phyloP scores from a whole-genome alignment of 768 basidiomycete species.

The Boletellus ananas region DNA sequence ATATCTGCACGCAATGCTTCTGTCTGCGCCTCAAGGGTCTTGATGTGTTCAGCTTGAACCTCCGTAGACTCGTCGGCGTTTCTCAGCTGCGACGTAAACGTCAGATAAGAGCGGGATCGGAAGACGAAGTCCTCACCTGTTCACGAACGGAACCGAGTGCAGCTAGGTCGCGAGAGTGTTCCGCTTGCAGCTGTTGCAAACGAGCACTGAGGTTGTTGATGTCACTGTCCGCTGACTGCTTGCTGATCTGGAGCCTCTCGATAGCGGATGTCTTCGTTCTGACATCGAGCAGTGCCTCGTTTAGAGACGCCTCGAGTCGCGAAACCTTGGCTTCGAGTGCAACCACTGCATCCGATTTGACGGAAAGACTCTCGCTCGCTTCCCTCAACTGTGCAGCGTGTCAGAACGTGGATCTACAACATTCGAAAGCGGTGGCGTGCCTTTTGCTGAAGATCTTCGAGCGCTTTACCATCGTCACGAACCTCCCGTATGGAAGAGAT shows the following conservation, averaged over 20 bases:
- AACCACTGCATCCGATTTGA: conserved; percentile 48
- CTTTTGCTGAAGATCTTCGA: conserved; percentile 59
- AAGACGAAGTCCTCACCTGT: conserved; percentile 42
- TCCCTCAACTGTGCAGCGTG: conserved; percentile 50
- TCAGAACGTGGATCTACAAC: conserved; percentile 1
- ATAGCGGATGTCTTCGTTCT: conserved; percentile 43
- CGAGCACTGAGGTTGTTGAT: conserved; percentile 41
- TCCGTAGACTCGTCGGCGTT: conserved; percentile 39
- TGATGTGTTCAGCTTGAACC: conserved; percentile 44
- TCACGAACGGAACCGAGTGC: conserved; percentile 41
- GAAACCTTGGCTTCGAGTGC: conserved; percentile 53
- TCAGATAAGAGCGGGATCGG: neutral
- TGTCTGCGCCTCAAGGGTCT: conserved; percentile 48
- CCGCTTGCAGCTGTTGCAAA: conserved; percentile 36
- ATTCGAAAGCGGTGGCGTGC: conserved; percentile 30
- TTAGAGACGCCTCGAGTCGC: conserved; percentile 48
- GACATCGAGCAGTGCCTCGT: conserved; percentile 42
- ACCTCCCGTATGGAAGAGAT: conserved; percentile 74
- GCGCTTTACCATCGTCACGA: conserved; percentile 54
- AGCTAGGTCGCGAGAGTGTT: conserved; percentile 23
- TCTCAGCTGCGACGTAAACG: conserved; percentile 43
- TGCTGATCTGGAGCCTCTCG: conserved; percentile 49
- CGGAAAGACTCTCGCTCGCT: conserved; percentile 47
- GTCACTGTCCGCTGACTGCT: conserved; percentile 45
- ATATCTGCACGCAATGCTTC: conserved; percentile 50